Base-by-base conservation (phyloP, 306 rosid species). In the Clitoria ternatea region DNA sequence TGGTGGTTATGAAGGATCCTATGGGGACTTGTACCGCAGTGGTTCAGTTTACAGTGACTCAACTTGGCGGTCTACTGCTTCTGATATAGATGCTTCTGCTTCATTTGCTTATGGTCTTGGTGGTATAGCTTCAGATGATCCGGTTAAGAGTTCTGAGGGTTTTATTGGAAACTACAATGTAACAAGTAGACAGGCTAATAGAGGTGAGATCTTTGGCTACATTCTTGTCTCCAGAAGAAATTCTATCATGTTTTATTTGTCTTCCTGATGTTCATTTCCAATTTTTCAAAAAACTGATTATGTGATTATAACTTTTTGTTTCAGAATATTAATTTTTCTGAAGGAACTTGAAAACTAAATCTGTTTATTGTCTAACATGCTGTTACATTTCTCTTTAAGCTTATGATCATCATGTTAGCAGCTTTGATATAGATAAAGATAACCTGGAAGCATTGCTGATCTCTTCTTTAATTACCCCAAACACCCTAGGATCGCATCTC, bases 151-250 rank as follows among this genome's bases (percentile, higher is more conserved):
- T 73, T 88, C 98, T 39, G 96, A 85, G 79, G 90, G 83, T 36
- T 89, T 79, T 74, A 80, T 89, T 70, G 96, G 89, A 73, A 85
- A 81, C 79, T 92, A 86, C 85, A 84, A 64, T 70, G 92, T 86
- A 72, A 70, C 87, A 54, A 86, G 81, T 83, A 89, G 96, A 85
- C 96, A 89, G 47, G 29, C 96, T 74, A 89, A 82, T 88, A 89
- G 96, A 89, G 98, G 98, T 92, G 85, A 73, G 69, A 48, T 74
- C 64, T 63, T 50, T 45, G 40, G 74, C 75, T 55, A 69, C 48
- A 33, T 50, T 62, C 50, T 39, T 59, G 17, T 55, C 37, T 67
- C 54, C 9, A 22, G 52, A 60, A 65, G 45, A 59, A 48, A 37
- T 61, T 37, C 39, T 42, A 52, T 57, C 32, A 42, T 61, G 53